phyloP scores from a whole-genome alignment of 345 rosid species.

The Eucalyptus marginata region DNA sequence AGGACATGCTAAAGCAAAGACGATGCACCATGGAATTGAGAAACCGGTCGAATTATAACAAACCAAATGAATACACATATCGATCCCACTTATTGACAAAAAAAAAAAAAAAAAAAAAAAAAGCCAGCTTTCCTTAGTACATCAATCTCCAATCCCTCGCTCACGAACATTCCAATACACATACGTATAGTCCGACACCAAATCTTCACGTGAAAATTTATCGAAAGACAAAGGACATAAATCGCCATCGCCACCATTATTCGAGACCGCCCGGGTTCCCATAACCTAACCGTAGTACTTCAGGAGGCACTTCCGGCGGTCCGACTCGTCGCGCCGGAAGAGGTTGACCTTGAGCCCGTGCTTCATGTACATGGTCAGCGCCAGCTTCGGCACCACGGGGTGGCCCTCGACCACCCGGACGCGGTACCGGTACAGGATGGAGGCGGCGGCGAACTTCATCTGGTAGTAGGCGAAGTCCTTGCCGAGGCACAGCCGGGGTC shows the following conservation, averaged over 20 bases:
- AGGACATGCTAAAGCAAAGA: neutral
- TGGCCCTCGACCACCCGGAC: conserved; percentile 53
- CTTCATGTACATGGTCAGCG: conserved; percentile 95
- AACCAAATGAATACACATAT: neutral
- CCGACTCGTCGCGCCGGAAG: conserved; percentile 14
- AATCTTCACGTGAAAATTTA: neutral
- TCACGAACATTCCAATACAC: neutral
- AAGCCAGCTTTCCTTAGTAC: neutral
- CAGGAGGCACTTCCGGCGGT: conserved; percentile 6
- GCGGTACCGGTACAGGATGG: conserved; percentile 48
- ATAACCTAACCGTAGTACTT: neutral
- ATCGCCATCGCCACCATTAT: neutral
- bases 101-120: too few relatives aligned
- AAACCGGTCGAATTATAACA: neutral
- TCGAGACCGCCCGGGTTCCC: neutral
- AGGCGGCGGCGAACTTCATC: conserved; percentile 72
- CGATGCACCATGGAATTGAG: neutral
- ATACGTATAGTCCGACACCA: neutral
- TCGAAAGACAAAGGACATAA: neutral
- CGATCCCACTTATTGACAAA: neutral
- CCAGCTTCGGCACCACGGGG: conserved; percentile 53
- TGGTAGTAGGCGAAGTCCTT: conserved; percentile 94
- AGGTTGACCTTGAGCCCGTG: conserved; percentile 52
- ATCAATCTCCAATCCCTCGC: neutral
- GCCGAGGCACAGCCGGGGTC: conserved; percentile 88